Evolutionary conservation across 1,284 basidiomycete genomes (phyloP).

Genomic region (Trametes hirsuta): DNA sequence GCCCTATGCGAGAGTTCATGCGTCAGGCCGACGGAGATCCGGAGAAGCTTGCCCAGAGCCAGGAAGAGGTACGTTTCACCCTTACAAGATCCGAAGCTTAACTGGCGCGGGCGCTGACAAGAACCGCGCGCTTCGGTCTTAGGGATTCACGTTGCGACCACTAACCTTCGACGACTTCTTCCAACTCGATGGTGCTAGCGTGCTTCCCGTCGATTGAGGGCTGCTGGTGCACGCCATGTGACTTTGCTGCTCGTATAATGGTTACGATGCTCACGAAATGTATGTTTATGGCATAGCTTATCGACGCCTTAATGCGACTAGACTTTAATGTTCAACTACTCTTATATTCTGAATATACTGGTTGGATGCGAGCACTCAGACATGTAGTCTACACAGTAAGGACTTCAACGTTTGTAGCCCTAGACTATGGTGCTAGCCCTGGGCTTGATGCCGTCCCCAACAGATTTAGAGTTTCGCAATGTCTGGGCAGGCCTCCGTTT

Average conservation of each 20-base stretch:
- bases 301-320: slow-evolving; percentile 4
- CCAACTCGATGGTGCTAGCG: slow-evolving; percentile 50
- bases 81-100: neutral
- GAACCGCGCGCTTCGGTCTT: neutral
- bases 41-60: slow-evolving; percentile 53
- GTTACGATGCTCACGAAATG: slow-evolving; percentile 7
- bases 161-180: slow-evolving; percentile 74
- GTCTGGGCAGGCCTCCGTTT: too few species aligned
- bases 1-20: slow-evolving; percentile 89
- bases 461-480: too few species aligned
- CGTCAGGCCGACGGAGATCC: slow-evolving; percentile 58
- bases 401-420: too few species aligned
- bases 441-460: too few species aligned
- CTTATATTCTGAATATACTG: too few species aligned
- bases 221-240: neutral
- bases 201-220: slow-evolving; percentile 25
- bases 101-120: neutral
- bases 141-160: slow-evolving; percentile 81
- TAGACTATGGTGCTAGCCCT: too few species aligned
- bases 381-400: too few species aligned
- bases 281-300: slow-evolving; percentile 12
- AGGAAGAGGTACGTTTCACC: slow-evolving; percentile 51
- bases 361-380: too few species aligned
- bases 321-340: neutral
- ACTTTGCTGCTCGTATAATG: neutral